Evolutionary conservation across 257 asterid species (phyloP), one percentile per base, ranked within the genome.

Genomic region (Anisodus acutangulus): DNA sequence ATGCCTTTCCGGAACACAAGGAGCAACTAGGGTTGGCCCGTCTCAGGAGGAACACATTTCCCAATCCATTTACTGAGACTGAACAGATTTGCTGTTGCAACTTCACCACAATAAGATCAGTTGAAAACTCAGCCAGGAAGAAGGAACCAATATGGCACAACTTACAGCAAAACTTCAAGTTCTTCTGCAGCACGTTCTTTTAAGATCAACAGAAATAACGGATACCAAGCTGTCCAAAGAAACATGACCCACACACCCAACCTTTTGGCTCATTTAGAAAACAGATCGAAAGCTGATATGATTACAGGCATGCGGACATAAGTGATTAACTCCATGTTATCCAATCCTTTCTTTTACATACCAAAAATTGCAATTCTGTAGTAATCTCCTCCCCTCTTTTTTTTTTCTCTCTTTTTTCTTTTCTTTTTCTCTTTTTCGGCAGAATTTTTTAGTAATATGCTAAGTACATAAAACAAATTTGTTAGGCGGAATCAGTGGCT

Each of bases 1-100:
- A 53, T 78, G 81, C 59, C 64, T 78, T 47, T 53, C 64, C 17
- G 22, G 81, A 78, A 78, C 64, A 78, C 49, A 53, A 54, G 81
- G 64, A 53, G 81, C 64, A 78, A 78, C 64, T 49, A 53, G 31
- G 26, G 62, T 7, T 78, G 2, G 81, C 53, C 63, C 12, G 47
- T 26, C 64, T 15, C 64, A 78, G 64, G 81, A 26, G 64, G 59
- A 78, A 15, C 15, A 15, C 59, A 78, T 22, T 78, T 78, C 60
- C 64, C 64, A 26, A 26, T 13, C 26, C 8, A 6, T 51, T 8
- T 11, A 49, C 45, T 26, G 64, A 31, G n/a, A 76, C 22, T 76
- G 26, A 76, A 76, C 62, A 51, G 81, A 51, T 78, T 3, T 53
- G 12, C 47, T 26, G 81, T 53, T 71, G 58, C 39, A 71, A 45